Percentiles rank a stretch among this genome's conserved stretches.
phyloP scores from a whole-genome alignment of 805 yeast species.

The Starmerella riodocensis region DNA sequence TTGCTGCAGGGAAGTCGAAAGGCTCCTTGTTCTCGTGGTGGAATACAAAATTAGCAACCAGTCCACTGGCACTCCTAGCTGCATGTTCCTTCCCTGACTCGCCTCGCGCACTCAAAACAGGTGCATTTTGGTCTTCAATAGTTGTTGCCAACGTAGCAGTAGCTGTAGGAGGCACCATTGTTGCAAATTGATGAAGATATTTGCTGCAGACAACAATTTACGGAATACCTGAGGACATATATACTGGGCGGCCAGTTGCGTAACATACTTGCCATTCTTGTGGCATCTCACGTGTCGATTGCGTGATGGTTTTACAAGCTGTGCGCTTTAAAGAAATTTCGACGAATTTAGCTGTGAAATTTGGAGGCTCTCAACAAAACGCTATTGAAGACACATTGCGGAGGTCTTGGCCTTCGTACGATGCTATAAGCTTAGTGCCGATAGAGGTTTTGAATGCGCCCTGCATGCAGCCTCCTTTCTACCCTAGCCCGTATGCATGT shows the following conservation, averaged over 20 bases:
- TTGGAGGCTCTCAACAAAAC: no score
- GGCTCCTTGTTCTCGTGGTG: constrained; percentile 10
- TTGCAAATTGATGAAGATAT: not conserved
- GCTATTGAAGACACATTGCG: no score
- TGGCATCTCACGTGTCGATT: constrained; percentile 2
- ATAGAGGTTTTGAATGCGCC: no score
- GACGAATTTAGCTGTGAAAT: no score
- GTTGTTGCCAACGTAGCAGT: constrained; percentile 6
- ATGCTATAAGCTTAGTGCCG: no score
- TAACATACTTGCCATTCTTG: not conserved
- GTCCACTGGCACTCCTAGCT: constrained; percentile 2
- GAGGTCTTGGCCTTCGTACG: no score
- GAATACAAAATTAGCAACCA: constrained; percentile 14
- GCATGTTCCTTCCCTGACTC: constrained; percentile 1
- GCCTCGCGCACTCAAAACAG: not conserved
- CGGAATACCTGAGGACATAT: not conserved
- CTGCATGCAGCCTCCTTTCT: no score
- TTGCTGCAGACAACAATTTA: not conserved
- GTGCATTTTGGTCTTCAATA: not conserved
- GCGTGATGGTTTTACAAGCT: no score
- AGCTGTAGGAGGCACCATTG: constrained; percentile 16
- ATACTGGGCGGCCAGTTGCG: not conserved
- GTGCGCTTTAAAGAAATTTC: no score
- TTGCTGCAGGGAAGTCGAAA: constrained; percentile 17
- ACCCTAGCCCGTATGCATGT: no score